These are phyloP conservation scores for Periconia sp. DNA, from an alignment of 2,329 filamentous ascomycete species.

Conservation along the genomic window DNA sequence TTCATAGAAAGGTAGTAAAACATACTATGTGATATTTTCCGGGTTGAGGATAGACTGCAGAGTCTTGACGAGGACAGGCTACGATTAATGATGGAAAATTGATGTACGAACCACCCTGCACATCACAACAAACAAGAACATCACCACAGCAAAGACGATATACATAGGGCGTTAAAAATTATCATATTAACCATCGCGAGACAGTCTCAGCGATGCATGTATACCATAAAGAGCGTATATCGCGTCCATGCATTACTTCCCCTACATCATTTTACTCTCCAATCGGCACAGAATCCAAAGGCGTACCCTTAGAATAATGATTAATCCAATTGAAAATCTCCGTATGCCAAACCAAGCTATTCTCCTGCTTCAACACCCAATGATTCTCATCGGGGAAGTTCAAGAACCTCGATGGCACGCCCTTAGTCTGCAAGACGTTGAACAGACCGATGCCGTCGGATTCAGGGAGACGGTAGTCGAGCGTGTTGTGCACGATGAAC, in stretches of 20 bases:
- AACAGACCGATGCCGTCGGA: conserved; percentile 82
- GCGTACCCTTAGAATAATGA: conserved; percentile 35
- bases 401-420: conserved; percentile 74
- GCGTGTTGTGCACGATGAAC: conserved; percentile 84
- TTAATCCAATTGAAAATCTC: conserved; percentile 46
- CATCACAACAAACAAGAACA: too few species aligned
- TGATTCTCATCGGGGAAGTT: conserved; percentile 80
- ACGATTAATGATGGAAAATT: too few species aligned
- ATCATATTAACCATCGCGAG: background rate
- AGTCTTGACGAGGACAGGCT: too few species aligned
- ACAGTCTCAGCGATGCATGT: background rate
- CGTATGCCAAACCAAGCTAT: conserved; percentile 87
- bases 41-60: too few species aligned
- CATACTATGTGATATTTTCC: too few species aligned
- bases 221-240: background rate
- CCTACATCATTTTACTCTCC: conserved; percentile 20
- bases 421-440: conserved; percentile 77
- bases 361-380: conserved; percentile 87
- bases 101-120: too few species aligned
- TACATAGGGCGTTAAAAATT: background rate
- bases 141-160: too few species aligned
- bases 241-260: background rate
- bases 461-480: conserved; percentile 86
- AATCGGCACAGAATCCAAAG: conserved; percentile 31
- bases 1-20: too few species aligned